Evolutionary conservation across 2,329 filamentous ascomycete species (phyloP).

Genomic region (Escovopsis sp.): DNA sequence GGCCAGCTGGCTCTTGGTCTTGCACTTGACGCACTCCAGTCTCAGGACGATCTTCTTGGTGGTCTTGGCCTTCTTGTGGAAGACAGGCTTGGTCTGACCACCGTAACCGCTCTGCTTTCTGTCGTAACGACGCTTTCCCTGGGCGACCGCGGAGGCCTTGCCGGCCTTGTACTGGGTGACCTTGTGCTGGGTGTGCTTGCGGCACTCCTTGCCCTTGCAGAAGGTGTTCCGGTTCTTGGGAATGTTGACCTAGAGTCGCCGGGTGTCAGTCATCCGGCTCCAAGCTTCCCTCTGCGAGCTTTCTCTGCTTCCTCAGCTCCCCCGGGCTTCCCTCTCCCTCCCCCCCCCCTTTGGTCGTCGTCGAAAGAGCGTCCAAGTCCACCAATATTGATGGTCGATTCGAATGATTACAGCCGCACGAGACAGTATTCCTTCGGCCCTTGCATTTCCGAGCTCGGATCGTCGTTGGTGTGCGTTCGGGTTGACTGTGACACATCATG

Average conservation of each 20-base stretch:
- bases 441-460: not conserved
- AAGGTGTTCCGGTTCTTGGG: conserved; percentile 95
- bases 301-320: conserved; percentile 9
- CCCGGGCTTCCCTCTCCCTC: conserved; percentile 3
- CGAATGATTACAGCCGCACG: conserved; percentile 6
- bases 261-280: conserved; percentile 11
- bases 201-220: conserved; percentile 94
- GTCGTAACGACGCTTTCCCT: conserved; percentile 99
- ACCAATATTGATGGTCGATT: conserved; percentile 3
- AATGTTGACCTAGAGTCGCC: conserved; percentile 68
- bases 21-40: conserved; percentile 95
- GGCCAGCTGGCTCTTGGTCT: conserved; percentile 94
- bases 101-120: conserved; percentile 98
- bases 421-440: conserved; percentile 7
- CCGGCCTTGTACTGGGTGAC: conserved; percentile 95
- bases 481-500: not conserved
- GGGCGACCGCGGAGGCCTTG: conserved; percentile 90
- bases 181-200: conserved; percentile 82
- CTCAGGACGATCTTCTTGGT: conserved; percentile 99
- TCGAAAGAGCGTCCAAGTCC: conserved; percentile 1
- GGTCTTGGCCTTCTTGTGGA: conserved; percentile 99
- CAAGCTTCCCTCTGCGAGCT: too few species aligned
- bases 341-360: not conserved
- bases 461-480: not conserved
- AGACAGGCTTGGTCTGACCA: conserved; percentile 99